Evolutionary conservation across 108 stramenopile genomes (phyloP), one percentile per base, ranked within the genome.

Genomic region (Cyclotella cryptica): DNA sequence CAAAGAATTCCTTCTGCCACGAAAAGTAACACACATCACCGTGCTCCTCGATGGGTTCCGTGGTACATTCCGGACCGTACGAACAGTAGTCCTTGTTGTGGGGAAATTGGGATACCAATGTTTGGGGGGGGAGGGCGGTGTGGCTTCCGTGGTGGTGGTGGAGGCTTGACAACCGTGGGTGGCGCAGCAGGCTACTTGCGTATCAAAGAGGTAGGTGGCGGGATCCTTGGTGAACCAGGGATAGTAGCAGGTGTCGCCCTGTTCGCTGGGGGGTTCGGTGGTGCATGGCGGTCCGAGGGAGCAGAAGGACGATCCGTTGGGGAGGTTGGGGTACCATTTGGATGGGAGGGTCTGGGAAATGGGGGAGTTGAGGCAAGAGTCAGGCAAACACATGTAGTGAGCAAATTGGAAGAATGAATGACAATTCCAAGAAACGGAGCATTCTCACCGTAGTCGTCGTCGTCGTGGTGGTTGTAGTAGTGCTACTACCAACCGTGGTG

Each of bases 1-100:
- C 61, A 62, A 62, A 62, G 7, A 62, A 39, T 39, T 41, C 39
- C 61, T 30, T 12, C 61, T 62, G 61, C 61, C 61, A 62, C 40
- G 15, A n/a, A 11, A 41, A 62, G 19, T 62, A 62, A 41, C 61
- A 62, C 0, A 26, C 24, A 39, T 62, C 24, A 8, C 61, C 61
- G 6, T 18, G 9, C 3, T 57, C 55, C 1, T 14, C 35, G 17
- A 18, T 7, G n/a, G 30, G 3, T 19, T 62, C 61, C 3, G 29
- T 41, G n/a, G 61, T 62, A 41, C 61, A 62, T 41, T 41, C 5
- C 1, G 61, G 61, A 19, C 61, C 61, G 35, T 62, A 62, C 6
- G 35, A 40, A 10, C 61, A 62, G 3, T 24, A 41, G 1, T 30
- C 39, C 40, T 62, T 39, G 3, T 8, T 40, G 30, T 62, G 13